Conservation (phyloP, 2,329 filamentous ascomycete species). For the Neofusicoccum parvum region DNA sequence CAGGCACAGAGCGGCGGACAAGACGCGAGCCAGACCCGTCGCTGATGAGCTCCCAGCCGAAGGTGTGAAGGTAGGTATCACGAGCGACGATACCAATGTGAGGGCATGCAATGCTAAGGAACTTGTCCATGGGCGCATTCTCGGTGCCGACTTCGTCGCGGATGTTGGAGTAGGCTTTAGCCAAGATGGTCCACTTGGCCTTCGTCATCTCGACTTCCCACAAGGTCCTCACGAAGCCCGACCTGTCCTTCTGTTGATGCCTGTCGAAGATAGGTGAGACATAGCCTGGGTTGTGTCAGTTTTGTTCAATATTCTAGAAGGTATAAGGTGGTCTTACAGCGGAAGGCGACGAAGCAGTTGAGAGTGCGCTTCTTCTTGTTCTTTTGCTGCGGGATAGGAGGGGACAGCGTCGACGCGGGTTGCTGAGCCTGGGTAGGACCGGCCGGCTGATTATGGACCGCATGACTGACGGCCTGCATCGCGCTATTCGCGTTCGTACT, state of each 20-base stretch:
- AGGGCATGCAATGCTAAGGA: slow-evolving; percentile 49
- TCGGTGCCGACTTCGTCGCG: slow-evolving; percentile 54
- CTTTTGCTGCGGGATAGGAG: neutral
- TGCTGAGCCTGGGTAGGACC: neutral
- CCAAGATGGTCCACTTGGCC: slow-evolving; percentile 55
- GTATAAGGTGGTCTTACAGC: slow-evolving; percentile 29
- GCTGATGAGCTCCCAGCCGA: slow-evolving; percentile 47
- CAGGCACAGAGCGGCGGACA: slow-evolving; percentile 24
- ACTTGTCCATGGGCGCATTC: slow-evolving; percentile 50
- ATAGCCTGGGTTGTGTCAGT: slow-evolving; percentile 44
- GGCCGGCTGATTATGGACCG: neutral
- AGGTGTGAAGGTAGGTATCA: slow-evolving; percentile 47
- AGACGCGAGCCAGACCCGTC: slow-evolving; percentile 28
- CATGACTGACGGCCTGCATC: neutral
- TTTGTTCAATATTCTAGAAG: neutral
- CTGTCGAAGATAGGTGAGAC: slow-evolving; percentile 51
- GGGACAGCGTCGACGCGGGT: neutral
- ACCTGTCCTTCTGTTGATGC: slow-evolving; percentile 56
- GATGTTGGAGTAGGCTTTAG: slow-evolving; percentile 58
- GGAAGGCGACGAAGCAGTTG: slow-evolving; percentile 41
- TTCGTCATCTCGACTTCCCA: slow-evolving; percentile 56
- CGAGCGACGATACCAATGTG: slow-evolving; percentile 52
- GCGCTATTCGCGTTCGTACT: neutral
- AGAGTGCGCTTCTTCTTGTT: slow-evolving; percentile 28
- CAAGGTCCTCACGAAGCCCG: slow-evolving; percentile 51